These are phyloP conservation scores for Plenodomus lindquistii DNA, from an alignment of 2,329 filamentous ascomycete genomes.

Conservation along the genomic window DNA sequence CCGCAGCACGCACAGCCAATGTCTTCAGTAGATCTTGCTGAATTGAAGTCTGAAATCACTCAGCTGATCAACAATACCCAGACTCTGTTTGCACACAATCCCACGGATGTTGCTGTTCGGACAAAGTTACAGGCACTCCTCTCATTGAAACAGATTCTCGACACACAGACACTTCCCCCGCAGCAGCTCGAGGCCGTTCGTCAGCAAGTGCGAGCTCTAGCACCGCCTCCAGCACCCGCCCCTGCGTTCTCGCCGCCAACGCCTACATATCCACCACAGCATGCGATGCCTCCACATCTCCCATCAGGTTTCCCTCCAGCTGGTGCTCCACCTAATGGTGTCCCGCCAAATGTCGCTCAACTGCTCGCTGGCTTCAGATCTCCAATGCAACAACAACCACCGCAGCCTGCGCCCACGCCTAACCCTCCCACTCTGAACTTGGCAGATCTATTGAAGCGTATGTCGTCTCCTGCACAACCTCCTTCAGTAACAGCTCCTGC, in stretches of 20 bases:
- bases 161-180: conserved; percentile 74
- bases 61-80: conserved; percentile 74
- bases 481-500: conserved; percentile 26
- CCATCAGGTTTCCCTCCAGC: conserved; percentile 21
- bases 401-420: conserved; percentile 21
- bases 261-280: conserved; percentile 35
- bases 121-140: conserved; percentile 81
- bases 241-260: conserved; percentile 41
- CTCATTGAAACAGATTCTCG: conserved; percentile 80
- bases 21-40: conserved; percentile 53
- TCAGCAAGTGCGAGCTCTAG: conserved; percentile 80
- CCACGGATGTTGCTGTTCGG: conserved; percentile 74
- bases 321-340: conserved; percentile 21
- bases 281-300: conserved; percentile 19
- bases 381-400: conserved; percentile 20
- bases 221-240: conserved; percentile 59
- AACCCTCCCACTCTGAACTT: conserved; percentile 29
- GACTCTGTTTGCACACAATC: conserved; percentile 74
- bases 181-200: conserved; percentile 84
- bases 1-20: conserved; percentile 32
- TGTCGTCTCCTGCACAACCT: conserved; percentile 32
- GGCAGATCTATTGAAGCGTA: conserved; percentile 34
- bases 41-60: conserved; percentile 81
- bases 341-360: conserved; percentile 34
- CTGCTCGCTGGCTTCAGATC: conserved; percentile 32